phyloP scores from a whole-genome alignment of 129 eudicot genomes.

The Centella asiatica region DNA sequence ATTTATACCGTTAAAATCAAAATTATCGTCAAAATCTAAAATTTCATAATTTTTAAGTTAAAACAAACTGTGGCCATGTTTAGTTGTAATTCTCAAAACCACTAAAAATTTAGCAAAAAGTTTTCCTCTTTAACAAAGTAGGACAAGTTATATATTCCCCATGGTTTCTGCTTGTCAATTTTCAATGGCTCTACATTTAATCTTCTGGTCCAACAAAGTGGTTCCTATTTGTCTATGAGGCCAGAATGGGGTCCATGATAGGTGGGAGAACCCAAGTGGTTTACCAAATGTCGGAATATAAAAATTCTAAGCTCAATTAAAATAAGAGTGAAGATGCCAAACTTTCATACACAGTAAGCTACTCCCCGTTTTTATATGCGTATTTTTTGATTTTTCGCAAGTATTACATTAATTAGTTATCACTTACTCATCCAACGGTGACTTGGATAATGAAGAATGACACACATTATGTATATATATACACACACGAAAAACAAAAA shows the following conservation, averaged over 20 bases:
- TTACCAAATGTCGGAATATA: constrained; percentile 15
- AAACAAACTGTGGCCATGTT: too few relatives aligned
- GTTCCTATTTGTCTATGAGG: constrained; percentile 7
- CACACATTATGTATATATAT: background rate
- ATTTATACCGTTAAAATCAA: too few relatives aligned
- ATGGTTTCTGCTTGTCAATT: background rate
- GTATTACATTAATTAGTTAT: too few relatives aligned
- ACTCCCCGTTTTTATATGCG: too few relatives aligned
- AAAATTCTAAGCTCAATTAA: constrained; percentile 12
- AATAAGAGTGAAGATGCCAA: constrained; percentile 19
- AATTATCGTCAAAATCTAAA: too few relatives aligned
- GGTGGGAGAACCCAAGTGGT: constrained; percentile 19
- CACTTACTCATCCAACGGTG: too few relatives aligned
- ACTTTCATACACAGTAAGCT: constrained; percentile 25
- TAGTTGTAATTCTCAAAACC: too few relatives aligned
- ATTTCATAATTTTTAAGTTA: too few relatives aligned
- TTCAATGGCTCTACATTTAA: background rate
- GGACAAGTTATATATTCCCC: background rate
- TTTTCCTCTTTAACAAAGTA: background rate
- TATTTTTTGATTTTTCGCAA: too few relatives aligned
- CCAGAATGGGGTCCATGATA: constrained; percentile 18
- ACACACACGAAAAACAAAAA: too few relatives aligned
- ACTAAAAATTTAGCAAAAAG: too few relatives aligned
- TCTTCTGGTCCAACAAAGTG: constrained; percentile 4
- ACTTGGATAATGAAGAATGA: background rate